phyloP scores from a whole-genome alignment of 2,329 filamentous ascomycete genomes.

The Diaporthe australafricana region DNA sequence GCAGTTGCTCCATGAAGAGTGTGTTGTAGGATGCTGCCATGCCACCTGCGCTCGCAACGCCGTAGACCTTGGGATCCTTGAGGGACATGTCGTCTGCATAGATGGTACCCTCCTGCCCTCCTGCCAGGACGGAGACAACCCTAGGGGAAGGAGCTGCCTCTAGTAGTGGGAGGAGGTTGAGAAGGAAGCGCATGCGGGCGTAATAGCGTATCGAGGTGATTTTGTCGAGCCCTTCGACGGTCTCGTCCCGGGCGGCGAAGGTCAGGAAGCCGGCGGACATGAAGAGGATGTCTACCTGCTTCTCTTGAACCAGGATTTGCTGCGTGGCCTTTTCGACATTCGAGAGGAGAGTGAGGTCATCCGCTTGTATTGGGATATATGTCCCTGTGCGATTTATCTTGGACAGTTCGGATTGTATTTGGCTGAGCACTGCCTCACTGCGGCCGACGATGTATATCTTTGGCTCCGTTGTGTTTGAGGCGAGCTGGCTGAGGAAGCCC shows the following conservation, averaged over 20 bases:
- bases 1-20: constrained; percentile 59
- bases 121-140: constrained; percentile 62
- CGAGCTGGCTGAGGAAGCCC: constrained; percentile 53
- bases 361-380: constrained; percentile 55
- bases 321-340: constrained; percentile 48
- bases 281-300: constrained; percentile 51
- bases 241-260: constrained; percentile 53
- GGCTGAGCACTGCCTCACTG: constrained; percentile 41
- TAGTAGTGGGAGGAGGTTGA: constrained; percentile 63
- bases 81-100: constrained; percentile 57
- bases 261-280: constrained; percentile 51
- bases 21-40: constrained; percentile 61
- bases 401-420: constrained; percentile 50
- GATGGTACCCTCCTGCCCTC: constrained; percentile 59
- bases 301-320: constrained; percentile 44
- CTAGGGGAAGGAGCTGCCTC: constrained; percentile 49
- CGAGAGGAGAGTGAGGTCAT: constrained; percentile 49
- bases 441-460: constrained; percentile 59
- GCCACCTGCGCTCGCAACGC: constrained; percentile 51
- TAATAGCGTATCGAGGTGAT: constrained; percentile 63
- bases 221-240: constrained; percentile 62
- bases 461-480: constrained; percentile 48
- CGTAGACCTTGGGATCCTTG: constrained; percentile 46
- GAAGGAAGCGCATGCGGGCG: constrained; percentile 61
- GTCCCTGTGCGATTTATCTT: constrained; percentile 50